Evolutionary conservation across 495 filamentous ascomycete species (phyloP).

Genomic region (Penicillium steckii): DNA sequence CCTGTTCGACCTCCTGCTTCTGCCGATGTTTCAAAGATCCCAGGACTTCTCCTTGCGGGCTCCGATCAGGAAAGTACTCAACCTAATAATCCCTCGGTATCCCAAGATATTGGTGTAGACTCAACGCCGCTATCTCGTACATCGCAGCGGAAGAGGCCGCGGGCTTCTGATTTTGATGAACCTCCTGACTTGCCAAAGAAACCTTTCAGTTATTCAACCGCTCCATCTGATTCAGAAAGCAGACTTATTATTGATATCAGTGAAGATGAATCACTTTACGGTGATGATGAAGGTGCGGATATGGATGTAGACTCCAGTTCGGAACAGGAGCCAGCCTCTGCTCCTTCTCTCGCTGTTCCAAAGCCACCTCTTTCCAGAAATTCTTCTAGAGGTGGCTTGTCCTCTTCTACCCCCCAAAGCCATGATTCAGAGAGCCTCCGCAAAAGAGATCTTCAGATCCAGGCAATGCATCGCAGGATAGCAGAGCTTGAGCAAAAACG

Average conservation of each 20-base stretch:
- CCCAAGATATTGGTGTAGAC: constrained; percentile 18
- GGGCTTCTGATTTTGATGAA: constrained; percentile 76
- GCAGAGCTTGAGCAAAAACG: constrained; percentile 71
- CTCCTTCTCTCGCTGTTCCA: background rate
- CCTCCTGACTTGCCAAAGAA: constrained; percentile 55
- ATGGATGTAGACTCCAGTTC: constrained; percentile 34
- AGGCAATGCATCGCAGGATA: constrained; percentile 72
- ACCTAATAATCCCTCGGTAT: constrained; percentile 5
- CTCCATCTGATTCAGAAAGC: constrained; percentile 14
- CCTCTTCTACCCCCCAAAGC: constrained; percentile 39
- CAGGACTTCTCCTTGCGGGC: constrained; percentile 52
- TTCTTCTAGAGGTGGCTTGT: constrained; percentile 15
- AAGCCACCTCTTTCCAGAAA: constrained; percentile 10
- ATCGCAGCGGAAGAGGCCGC: constrained; percentile 73
- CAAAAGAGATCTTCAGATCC: constrained; percentile 66
- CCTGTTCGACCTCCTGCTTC: constrained; percentile 41
- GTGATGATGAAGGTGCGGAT: constrained; percentile 36
- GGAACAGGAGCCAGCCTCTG: constrained; percentile 6
- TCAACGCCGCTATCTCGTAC: constrained; percentile 25
- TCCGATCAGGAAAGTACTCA: constrained; percentile 11
- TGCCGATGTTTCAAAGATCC: constrained; percentile 37
- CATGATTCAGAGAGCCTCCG: constrained; percentile 52
- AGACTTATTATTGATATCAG: constrained; percentile 74
- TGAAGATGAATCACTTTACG: constrained; percentile 56
- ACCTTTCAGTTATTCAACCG: constrained; percentile 50